Evolutionary conservation across 176 grass and related monocot genomes (phyloP).

Genomic region (Eremochloa ophiuroides): DNA sequence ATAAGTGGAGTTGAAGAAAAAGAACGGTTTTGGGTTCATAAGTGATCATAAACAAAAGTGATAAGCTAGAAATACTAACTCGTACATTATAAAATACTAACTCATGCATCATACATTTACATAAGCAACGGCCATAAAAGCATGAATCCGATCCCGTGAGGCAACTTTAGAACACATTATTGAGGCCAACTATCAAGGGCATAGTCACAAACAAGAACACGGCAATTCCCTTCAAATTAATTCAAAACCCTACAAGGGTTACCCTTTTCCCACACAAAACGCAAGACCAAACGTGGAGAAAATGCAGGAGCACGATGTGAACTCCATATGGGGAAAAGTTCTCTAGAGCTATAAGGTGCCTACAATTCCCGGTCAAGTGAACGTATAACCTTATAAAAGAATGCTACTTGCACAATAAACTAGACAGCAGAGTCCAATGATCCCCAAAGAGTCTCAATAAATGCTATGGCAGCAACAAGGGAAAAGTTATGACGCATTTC

Average conservation of each 20-base stretch:
- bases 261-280: background rate
- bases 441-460: slow-evolving; percentile 15
- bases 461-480: background rate
- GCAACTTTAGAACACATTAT: background rate
- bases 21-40: background rate
- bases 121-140: background rate
- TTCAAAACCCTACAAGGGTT: background rate
- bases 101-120: background rate
- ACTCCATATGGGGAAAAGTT: background rate
- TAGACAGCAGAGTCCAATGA: background rate
- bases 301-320: slow-evolving; percentile 1
- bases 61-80: background rate
- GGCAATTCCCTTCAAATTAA: background rate
- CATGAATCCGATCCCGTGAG: background rate
- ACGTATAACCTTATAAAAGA: background rate
- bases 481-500: background rate
- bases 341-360: background rate
- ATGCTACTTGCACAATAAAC: background rate
- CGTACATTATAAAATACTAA: background rate
- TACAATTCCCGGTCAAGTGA: background rate
- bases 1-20: background rate
- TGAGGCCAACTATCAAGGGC: background rate
- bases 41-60: background rate
- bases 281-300: background rate
- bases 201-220: background rate